phyloP scores from a whole-genome alignment of 371 early-diverging fungal genomes.

The Encephalitozoon cuniculi region DNA sequence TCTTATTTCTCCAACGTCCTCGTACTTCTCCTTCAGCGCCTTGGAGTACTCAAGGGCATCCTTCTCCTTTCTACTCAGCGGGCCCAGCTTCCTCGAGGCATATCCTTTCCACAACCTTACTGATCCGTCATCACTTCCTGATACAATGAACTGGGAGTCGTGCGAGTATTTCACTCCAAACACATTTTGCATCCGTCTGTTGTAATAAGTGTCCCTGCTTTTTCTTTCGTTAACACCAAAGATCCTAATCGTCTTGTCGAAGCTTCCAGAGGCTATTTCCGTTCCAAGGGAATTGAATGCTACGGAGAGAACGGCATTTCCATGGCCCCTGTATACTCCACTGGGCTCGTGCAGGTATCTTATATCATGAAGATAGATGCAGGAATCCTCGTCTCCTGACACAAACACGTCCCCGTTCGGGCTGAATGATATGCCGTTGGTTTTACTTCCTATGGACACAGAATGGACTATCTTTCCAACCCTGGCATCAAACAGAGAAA shows the following conservation, averaged over 20 bases:
- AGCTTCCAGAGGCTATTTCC: conserved; percentile 84
- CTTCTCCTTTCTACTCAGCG: conserved; percentile 68
- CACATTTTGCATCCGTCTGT: conserved; percentile 80
- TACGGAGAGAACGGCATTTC: conserved; percentile 85
- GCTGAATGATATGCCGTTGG: conserved; percentile 52
- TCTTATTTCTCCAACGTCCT: conserved; percentile 77
- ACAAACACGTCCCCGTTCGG: conserved; percentile 53
- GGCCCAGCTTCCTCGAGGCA: conserved; percentile 75
- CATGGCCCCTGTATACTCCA: conserved; percentile 81
- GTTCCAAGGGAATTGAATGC: conserved; percentile 93
- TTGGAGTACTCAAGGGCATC: conserved; percentile 70
- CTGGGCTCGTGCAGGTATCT: conserved; percentile 72
- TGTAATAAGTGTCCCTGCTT: conserved; percentile 87
- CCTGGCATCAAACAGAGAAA: conserved; percentile 53
- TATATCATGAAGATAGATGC: conserved; percentile 86
- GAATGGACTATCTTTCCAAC: conserved; percentile 23
- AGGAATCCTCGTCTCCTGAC: conserved; percentile 87
- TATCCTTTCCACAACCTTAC: conserved; percentile 90
- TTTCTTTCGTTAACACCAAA: conserved; percentile 72
- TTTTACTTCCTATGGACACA: conserved; percentile 26
- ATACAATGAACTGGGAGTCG: conserved; percentile 86
- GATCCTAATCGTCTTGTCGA: conserved; percentile 83
- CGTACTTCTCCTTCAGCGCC: conserved; percentile 81
- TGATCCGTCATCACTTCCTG: conserved; percentile 92
- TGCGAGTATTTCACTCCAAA: conserved; percentile 80